Evolutionary conservation across 140 eudicot species (phyloP), one percentile per base, ranked within the genome.

Genomic region (Senecio squalidus): DNA sequence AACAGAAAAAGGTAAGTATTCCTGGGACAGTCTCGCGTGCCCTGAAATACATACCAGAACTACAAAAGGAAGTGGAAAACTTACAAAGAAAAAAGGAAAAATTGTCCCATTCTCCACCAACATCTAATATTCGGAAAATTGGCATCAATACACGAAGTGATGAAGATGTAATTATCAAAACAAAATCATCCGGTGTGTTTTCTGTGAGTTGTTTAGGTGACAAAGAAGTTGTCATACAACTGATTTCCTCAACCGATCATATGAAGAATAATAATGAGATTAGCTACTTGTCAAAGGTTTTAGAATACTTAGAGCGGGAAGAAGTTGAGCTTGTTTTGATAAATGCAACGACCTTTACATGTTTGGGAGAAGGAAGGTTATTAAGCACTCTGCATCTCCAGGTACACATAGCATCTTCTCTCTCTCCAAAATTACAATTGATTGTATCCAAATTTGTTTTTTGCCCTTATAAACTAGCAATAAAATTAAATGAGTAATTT

Each of bases 1-100:
- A 10, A 30, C 80, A 85, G 95, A 85, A 74, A 58, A 85, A 79
- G 43, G 58, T 79, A 39, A 85, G 95, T 71, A 86, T 82, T 47
- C 92, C 92, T 0, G 61, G 76, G 1, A 86, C 84, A 29, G 81
- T 86, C 0, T 68, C 91, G 3, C 59, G 76, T 4, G 85, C 78
- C 11, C 76, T 86, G 24, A 77, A 82, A 58, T 82, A 82, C 78
- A 85, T 85, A 53, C 91, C 91, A 0, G 84, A 85, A 47, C 71
- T 82, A 49, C 92, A 76, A 73, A 79, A 69, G 55, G 95, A 86
- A 71, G 74, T 82, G 50, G 75, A 77, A 58, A 47, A 33, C 29
- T 39, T 86, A 9, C 36, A 10, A 10, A 57, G 44, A 22, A 82
- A 74, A 72, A 86, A 80, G 28, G 79, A 77, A 66, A 55, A 70